These are phyloP conservation scores for Geosiphon pyriformis DNA, from an alignment of 192 early-diverging fungal genomes.

Conservation along the genomic window DNA sequence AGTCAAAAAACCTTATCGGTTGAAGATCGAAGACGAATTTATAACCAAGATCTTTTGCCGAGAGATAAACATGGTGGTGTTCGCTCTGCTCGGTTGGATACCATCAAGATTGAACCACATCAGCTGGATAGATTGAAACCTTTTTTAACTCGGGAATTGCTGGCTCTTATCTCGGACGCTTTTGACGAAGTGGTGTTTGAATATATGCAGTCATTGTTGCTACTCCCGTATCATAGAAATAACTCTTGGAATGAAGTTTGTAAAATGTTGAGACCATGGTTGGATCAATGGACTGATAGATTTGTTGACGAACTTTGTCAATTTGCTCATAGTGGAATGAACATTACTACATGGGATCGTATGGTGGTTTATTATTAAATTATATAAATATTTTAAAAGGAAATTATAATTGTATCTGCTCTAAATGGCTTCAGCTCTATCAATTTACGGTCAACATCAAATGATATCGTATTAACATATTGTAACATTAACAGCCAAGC, in stretches of 20 bases:
- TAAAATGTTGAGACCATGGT: neutral
- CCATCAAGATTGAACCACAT: neutral
- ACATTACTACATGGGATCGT: neutral
- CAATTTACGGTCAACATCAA: too few relatives aligned
- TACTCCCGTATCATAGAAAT: neutral
- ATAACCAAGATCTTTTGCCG: neutral
- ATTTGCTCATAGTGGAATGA: neutral
- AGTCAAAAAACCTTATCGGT: neutral
- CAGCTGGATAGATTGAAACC: neutral
- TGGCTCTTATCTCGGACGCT: neutral
- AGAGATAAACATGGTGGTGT: neutral
- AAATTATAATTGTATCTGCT: neutral
- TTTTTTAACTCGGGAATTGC: neutral
- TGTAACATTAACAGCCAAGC: slow-evolving; percentile 87
- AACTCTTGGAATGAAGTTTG: neutral
- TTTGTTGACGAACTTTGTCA: slow-evolving; percentile 1
- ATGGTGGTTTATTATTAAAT: neutral
- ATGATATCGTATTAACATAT: too few relatives aligned
- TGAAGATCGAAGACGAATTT: neutral
- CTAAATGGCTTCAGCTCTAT: neutral
- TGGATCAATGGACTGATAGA: neutral
- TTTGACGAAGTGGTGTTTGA: neutral
- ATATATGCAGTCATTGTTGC: neutral
- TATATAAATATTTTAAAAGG: neutral
- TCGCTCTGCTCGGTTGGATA: neutral